Conservation (phyloP, 306 rosid genomes). For the Quercus berberidifolia region DNA sequence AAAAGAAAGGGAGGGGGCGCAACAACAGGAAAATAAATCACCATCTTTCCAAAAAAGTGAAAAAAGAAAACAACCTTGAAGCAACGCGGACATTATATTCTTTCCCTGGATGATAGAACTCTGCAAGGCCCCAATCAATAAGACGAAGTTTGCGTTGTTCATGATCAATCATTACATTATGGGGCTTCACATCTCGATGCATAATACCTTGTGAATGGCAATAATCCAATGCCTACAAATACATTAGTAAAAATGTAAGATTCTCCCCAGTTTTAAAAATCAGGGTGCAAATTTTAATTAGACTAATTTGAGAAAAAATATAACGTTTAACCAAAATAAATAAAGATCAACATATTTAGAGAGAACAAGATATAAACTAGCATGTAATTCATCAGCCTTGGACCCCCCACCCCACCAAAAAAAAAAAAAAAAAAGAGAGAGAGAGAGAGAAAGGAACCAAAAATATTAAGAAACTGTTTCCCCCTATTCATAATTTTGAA, state of each 20-base stretch:
- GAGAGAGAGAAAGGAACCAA: too few relatives aligned
- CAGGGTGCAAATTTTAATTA: slow-evolving; percentile 8
- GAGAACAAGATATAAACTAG: neutral
- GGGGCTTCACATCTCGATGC: slow-evolving; percentile 67
- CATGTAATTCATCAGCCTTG: too few relatives aligned
- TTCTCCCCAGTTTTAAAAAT: slow-evolving; percentile 3
- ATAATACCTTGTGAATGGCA: slow-evolving; percentile 65
- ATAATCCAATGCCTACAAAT: slow-evolving; percentile 48
- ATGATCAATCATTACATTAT: slow-evolving; percentile 62
- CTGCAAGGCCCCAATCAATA: slow-evolving; percentile 29
- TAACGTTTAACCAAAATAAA: neutral
- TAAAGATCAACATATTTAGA: too few relatives aligned
- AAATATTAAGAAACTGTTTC: too few relatives aligned
- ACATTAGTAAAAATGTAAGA: neutral
- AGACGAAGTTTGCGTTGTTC: slow-evolving; percentile 62
- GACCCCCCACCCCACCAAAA: too few relatives aligned
- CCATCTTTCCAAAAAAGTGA: neutral
- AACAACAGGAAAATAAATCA: slow-evolving; percentile 7
- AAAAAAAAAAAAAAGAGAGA: too few relatives aligned
- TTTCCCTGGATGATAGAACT: slow-evolving; percentile 54
- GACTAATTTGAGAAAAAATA: neutral
- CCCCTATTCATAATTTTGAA: too few relatives aligned
- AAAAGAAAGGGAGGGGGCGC: neutral
- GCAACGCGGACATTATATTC: slow-evolving; percentile 57
- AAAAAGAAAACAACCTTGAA: slow-evolving; percentile 39